Base-by-base conservation (phyloP, 2,329 filamentous ascomycete species). In the Sphaerostilbella broomeana region DNA sequence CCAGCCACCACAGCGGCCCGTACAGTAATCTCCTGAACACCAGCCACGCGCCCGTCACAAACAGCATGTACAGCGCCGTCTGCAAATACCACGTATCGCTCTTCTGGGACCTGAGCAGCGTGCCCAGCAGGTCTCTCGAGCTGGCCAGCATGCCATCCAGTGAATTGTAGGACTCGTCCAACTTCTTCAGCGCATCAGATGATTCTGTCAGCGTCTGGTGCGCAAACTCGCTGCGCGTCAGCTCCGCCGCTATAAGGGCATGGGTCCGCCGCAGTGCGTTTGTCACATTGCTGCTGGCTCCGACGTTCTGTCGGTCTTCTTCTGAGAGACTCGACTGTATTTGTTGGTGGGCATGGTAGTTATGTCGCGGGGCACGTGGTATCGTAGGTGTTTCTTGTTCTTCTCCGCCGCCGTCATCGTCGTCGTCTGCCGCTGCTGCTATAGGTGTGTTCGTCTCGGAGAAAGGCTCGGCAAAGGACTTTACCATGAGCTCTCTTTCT, bases 51-150 rank as follows among this genome's bases (percentile, higher is more conserved):
- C 89, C 79, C 1, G 88, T 95, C 5, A 67, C 75, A 16, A 84
- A 55, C 12, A 97, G 73, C 51, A 95, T 72, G 58, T 89, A 94
- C 49, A 97, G 80, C 2, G 89, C 79, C 25, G 86, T 94, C 63
- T 92, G 84, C 22, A 98, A 75, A 59, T 98, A 98, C 92, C 92
- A 98, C 3, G 89, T 95, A 58, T 98, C 92, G 49, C 84, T 92
- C 71, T 98, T 98, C 58, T 94, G 87, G 47, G 86, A 92, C 45
- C 79, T 78, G 32, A 97, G 67, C 31, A 98, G 69, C 13, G 86
- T 86, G 6, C 79, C 78, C 6, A 95, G 75, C 13, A 98, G 69
- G 40, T 80, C 81, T 48, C 77, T 75, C 31, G 85, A 89, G 41
- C 77, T 84, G 3, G 76, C 71, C 25, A 98, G 72, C 56, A 95